phyloP scores from a whole-genome alignment of 2,329 filamentous ascomycete species.

The Colletotrichum eleusines region DNA sequence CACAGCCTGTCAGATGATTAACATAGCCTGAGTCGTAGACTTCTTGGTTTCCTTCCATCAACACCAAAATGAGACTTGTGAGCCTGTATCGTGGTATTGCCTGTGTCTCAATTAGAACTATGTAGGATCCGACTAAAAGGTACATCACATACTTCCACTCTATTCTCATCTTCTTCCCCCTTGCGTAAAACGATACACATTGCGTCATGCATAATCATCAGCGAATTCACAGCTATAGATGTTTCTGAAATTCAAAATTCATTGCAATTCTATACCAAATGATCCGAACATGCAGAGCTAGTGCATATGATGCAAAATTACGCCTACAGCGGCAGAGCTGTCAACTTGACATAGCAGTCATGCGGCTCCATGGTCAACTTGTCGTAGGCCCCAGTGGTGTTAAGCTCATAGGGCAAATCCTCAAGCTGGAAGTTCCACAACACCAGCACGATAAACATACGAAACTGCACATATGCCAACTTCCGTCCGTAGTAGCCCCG shows the following conservation, averaged over 20 bases:
- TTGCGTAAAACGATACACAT: too few species aligned
- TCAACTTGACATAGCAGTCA: slow-evolving; percentile 31
- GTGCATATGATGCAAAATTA: background rate
- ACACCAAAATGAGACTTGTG: too few species aligned
- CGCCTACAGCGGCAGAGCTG: slow-evolving; percentile 25
- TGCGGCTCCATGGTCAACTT: slow-evolving; percentile 34
- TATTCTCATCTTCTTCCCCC: too few species aligned
- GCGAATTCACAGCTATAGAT: background rate
- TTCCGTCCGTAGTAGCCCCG: slow-evolving; percentile 55
- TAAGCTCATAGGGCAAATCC: slow-evolving; percentile 23
- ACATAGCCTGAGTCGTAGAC: too few species aligned
- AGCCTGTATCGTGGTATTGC: too few species aligned
- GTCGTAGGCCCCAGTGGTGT: slow-evolving; percentile 28
- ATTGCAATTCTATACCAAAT: background rate
- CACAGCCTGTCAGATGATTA: too few species aligned
- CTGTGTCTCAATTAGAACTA: too few species aligned
- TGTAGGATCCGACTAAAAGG: too few species aligned
- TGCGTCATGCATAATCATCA: too few species aligned
- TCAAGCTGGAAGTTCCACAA: slow-evolving; percentile 31
- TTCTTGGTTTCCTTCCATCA: too few species aligned
- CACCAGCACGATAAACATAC: slow-evolving; percentile 51
- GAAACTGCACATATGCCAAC: slow-evolving; percentile 52
- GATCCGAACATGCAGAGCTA: too few species aligned
- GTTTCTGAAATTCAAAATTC: rapidly evolving
- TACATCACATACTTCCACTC: too few species aligned